phyloP scores from a whole-genome alignment of 768 basidiomycete species.

The Amanita molliuscula region DNA sequence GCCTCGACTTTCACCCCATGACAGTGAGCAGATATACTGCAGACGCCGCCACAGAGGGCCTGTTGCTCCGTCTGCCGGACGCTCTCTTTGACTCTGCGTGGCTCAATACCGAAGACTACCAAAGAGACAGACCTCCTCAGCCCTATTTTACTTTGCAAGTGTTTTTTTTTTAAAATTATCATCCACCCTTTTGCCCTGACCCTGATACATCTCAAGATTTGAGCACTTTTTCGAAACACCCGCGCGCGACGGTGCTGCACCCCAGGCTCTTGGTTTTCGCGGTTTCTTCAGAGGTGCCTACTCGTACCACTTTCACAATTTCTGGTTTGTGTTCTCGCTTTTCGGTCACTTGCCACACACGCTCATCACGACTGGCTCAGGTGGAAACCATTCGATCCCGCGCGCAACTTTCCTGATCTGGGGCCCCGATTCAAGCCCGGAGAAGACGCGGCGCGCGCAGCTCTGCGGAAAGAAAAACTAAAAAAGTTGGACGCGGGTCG shows the following conservation, averaged over 20 bases:
- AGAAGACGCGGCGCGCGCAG: conserved; percentile 53
- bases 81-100: conserved; percentile 92
- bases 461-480: conserved; percentile 13
- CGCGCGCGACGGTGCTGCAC: conserved; percentile 56
- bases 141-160: conserved; percentile 80
- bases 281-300: conserved; percentile 92
- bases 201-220: conserved; percentile 39
- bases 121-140: conserved; percentile 84
- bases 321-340: conserved; percentile 45
- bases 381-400: conserved; percentile 90
- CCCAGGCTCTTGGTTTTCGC: conserved; percentile 76
- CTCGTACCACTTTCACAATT: conserved; percentile 93
- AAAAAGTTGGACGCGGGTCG: neutral
- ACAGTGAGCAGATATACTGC: conserved; percentile 77
- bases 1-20: conserved; percentile 93
- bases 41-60: conserved; percentile 68
- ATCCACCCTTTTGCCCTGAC: neutral
- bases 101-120: conserved; percentile 86
- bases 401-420: conserved; percentile 86
- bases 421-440: conserved; percentile 67
- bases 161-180: neutral
- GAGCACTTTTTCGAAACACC: conserved; percentile 78
- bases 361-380: conserved; percentile 25
- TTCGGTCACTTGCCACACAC: neutral
- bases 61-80: conserved; percentile 78